Evolutionary conservation across 129 eudicot species (phyloP).

Genomic region (Flaveria linearis): DNA sequence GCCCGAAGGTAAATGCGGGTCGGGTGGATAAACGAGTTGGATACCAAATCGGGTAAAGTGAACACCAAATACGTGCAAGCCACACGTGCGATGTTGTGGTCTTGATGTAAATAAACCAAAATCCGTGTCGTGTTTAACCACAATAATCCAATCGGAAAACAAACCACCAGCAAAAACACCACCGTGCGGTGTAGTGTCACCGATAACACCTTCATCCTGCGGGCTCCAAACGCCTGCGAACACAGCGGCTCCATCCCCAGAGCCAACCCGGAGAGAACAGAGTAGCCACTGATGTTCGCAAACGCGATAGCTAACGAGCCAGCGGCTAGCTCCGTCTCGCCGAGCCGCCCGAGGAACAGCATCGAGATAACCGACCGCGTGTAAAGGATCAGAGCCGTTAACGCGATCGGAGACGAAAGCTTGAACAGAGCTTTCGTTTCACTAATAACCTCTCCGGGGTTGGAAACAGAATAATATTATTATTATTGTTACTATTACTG

Average conservation of each 20-base stretch:
- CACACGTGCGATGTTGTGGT: constrained; percentile 41
- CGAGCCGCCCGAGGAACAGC: constrained; percentile 69
- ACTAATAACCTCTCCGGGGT: background rate
- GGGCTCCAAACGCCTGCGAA: constrained; percentile 79
- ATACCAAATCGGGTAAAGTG: constrained; percentile 62
- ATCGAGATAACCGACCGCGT: constrained; percentile 67
- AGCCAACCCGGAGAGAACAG: constrained; percentile 70
- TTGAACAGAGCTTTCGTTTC: constrained; percentile 47
- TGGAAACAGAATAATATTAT: constrained; percentile 6
- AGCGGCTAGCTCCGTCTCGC: constrained; percentile 67
- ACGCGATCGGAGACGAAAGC: constrained; percentile 55
- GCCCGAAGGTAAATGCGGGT: constrained; percentile 78
- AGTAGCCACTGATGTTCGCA: constrained; percentile 79
- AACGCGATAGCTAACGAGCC: constrained; percentile 80
- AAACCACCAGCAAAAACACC: constrained; percentile 44
- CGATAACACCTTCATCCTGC: constrained; percentile 46
- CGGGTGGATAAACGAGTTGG: constrained; percentile 65
- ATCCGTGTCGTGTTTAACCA: constrained; percentile 58
- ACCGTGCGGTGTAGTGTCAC: constrained; percentile 55
- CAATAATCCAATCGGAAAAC: constrained; percentile 46
- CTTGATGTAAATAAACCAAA: constrained; percentile 50
- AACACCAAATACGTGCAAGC: constrained; percentile 52
- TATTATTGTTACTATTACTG: background rate
- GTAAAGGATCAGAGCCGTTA: constrained; percentile 61
- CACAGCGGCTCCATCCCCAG: constrained; percentile 84